phyloP scores from a whole-genome alignment of 1,139 yeast genomes.

The Debaryomyces robertsiae region DNA sequence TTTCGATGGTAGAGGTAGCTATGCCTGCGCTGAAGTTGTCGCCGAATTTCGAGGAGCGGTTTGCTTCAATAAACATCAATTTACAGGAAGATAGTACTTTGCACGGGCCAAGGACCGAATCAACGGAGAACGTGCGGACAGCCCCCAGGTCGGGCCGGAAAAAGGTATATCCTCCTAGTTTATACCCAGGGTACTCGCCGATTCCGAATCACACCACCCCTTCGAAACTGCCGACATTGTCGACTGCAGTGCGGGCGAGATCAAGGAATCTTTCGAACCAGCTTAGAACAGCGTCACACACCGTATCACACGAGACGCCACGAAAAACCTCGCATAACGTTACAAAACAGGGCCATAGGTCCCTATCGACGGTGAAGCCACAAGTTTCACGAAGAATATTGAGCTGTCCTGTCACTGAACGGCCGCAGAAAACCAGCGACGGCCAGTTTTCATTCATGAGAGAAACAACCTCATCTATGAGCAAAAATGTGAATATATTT shows the following conservation, averaged over 20 bases:
- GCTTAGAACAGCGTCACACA: constrained; percentile 2
- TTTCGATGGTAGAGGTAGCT: not conserved
- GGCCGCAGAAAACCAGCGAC: constrained; percentile 15
- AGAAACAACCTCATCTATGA: constrained; percentile 39
- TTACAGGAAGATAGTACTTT: not conserved
- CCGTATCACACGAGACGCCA: constrained; percentile 5
- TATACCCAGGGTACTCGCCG: constrained; percentile 20
- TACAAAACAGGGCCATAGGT: constrained; percentile 1
- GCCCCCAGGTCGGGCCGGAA: constrained; percentile 16
- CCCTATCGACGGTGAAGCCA: constrained; percentile 11
- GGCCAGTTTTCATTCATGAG: constrained; percentile 39
- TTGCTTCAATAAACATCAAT: constrained; percentile 29
- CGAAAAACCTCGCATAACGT: constrained; percentile 4
- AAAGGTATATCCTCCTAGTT: constrained; percentile 25
- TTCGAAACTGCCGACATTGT: constrained; percentile 16
- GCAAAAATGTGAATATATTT: constrained; percentile 18
- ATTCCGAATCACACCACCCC: constrained; percentile 13
- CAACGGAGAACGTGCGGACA: constrained; percentile 21
- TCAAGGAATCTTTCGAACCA: constrained; percentile 14
- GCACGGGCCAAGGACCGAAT: not conserved
- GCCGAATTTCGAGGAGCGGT: constrained; percentile 30
- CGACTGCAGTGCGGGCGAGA: constrained; percentile 27
- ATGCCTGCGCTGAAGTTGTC: constrained; percentile 9
- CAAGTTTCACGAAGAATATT: constrained; percentile 13
- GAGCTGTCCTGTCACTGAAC: constrained; percentile 20